Conservation (phyloP, 202 grass and related monocot species). For the Zizania palustris region DNA sequence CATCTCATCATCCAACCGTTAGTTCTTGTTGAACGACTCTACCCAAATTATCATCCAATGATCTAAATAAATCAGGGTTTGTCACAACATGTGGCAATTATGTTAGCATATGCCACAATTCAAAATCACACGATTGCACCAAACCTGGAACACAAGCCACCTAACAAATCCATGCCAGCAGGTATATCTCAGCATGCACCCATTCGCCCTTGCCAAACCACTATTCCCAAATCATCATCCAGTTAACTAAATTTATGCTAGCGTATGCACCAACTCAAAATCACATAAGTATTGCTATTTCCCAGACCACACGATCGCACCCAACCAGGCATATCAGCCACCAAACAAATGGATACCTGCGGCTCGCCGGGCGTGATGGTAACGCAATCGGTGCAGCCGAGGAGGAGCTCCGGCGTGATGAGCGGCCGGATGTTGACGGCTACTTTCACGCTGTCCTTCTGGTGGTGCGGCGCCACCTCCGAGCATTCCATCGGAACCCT, state of each 20-base stretch:
- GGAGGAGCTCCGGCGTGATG: constrained; percentile 79
- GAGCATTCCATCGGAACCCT: constrained; percentile 62
- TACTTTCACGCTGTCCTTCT: constrained; percentile 85
- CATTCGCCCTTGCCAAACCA: constrained; percentile 7
- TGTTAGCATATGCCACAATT: not conserved
- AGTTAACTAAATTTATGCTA: not conserved
- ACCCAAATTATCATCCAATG: constrained; percentile 15
- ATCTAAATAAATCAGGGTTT: not conserved
- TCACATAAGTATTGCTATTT: not conserved
- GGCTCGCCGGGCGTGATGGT: constrained; percentile 68
- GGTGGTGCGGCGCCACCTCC: constrained; percentile 49
- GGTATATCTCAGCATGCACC: not conserved
- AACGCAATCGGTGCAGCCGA: constrained; percentile 79
- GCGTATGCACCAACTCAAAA: not conserved
- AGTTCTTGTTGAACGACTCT: not conserved
- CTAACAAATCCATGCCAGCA: too few species aligned
- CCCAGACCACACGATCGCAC: not conserved
- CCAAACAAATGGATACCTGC: too few species aligned
- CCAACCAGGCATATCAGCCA: too few species aligned
- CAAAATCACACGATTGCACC: not conserved
- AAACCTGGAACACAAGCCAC: too few species aligned
- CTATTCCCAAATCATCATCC: not conserved
- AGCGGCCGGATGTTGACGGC: constrained; percentile 86
- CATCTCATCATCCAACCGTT: not conserved
- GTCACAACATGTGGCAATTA: not conserved